Evolutionary conservation across 148 eudicot genomes (phyloP).

Genomic region (Chenopodium formosanum): DNA sequence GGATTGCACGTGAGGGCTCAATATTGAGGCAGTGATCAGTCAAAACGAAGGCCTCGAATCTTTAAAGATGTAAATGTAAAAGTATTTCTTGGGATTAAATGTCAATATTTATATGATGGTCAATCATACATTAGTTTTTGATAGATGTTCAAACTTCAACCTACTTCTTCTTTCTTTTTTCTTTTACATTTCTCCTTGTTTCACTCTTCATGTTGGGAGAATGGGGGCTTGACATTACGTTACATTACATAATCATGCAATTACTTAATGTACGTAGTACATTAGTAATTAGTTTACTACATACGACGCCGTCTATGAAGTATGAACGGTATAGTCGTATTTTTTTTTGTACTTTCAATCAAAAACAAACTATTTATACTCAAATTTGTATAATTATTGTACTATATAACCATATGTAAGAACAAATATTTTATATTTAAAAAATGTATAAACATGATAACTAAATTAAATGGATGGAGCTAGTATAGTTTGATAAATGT

Average conservation of each 20-base stretch:
- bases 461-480: too few species aligned
- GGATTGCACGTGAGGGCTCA: constrained; percentile 50
- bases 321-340: too few species aligned
- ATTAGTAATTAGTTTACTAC: too few species aligned
- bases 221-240: constrained; percentile 8
- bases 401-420: too few species aligned
- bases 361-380: too few species aligned
- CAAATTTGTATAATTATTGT: too few species aligned
- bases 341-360: too few species aligned
- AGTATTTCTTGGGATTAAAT: constrained; percentile 5
- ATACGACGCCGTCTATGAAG: too few species aligned
- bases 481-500: too few species aligned
- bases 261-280: too few species aligned
- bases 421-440: too few species aligned
- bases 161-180: background rate
- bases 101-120: constrained; percentile 9
- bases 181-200: constrained; percentile 12
- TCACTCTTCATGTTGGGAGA: constrained; percentile 18
- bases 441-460: too few species aligned
- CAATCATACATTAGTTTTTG: background rate
- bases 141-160: background rate
- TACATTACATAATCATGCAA: background rate
- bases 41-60: constrained; percentile 34
- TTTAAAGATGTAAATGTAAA: constrained; percentile 12
- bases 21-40: constrained; percentile 23